These are phyloP conservation scores for Apiospora kogelbergensis DNA, from an alignment of 2,329 filamentous ascomycete genomes.

Conservation along the genomic window DNA sequence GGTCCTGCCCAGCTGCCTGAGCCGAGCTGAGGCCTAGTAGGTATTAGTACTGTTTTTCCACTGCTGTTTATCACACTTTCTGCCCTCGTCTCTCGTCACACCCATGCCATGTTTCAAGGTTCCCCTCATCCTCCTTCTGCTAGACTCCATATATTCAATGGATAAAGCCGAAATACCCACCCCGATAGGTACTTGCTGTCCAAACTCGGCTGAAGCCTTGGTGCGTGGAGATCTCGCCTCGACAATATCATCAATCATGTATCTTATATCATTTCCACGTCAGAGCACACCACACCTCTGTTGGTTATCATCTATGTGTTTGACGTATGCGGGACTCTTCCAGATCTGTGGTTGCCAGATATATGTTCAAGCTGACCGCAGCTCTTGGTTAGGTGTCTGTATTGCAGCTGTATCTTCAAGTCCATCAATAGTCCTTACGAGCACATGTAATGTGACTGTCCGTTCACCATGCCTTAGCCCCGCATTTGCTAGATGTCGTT, in stretches of 20 bases:
- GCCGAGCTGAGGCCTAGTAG: not conserved
- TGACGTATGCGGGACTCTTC: too few species aligned
- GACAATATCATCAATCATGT: not conserved
- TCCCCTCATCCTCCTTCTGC: not conserved
- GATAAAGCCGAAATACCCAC: constrained; percentile 3
- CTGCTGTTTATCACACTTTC: not conserved
- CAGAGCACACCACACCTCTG: constrained; percentile 14
- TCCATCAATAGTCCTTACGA: not conserved
- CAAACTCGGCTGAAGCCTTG: not conserved
- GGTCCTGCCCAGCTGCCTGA: not conserved
- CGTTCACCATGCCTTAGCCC: not conserved
- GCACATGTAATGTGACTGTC: not conserved
- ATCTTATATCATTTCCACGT: constrained; percentile 13
- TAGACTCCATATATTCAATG: constrained; percentile 4
- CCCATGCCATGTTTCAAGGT: constrained; percentile 6
- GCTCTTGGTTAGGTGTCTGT: not conserved
- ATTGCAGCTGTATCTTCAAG: not conserved
- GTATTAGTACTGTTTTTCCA: not conserved
- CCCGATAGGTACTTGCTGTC: not conserved
- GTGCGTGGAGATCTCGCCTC: not conserved
- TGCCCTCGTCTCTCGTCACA: not conserved
- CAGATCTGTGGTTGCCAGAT: not conserved
- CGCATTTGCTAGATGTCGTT: not conserved
- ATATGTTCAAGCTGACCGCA: not conserved
- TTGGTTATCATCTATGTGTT: not conserved